phyloP scores from a whole-genome alignment of 306 rosid genomes.

The Oemleria cerasiformis region DNA sequence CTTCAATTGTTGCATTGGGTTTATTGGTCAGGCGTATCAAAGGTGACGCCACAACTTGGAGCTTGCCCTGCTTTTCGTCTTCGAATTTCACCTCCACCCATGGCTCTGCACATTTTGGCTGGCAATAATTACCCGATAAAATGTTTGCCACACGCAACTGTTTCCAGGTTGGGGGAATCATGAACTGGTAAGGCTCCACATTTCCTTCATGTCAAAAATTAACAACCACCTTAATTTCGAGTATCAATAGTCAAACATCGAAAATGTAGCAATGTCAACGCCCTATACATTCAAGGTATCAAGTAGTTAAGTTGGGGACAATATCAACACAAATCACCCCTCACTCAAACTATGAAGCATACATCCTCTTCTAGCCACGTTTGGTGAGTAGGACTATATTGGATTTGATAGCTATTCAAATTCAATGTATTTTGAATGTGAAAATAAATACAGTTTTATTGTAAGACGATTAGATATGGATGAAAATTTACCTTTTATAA shows the following conservation, averaged over 20 bases:
- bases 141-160: constrained; percentile 84
- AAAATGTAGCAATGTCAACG: too few relatives aligned
- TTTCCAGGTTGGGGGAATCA: constrained; percentile 93
- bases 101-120: constrained; percentile 98
- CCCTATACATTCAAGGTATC: too few relatives aligned
- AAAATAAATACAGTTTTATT: too few relatives aligned
- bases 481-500: too few relatives aligned
- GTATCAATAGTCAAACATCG: constrained; percentile 39
- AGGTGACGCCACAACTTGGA: constrained; percentile 92
- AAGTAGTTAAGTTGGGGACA: too few relatives aligned
- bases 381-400: too few relatives aligned
- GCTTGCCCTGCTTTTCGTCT: constrained; percentile 85
- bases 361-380: too few relatives aligned
- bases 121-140: constrained; percentile 96
- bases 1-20: constrained; percentile 88
- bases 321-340: too few relatives aligned
- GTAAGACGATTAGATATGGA: too few relatives aligned
- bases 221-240: constrained; percentile 53
- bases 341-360: too few relatives aligned
- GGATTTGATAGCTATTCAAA: too few relatives aligned
- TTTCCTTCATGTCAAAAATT: constrained; percentile 55
- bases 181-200: constrained; percentile 91
- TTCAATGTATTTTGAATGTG: too few relatives aligned
- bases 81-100: constrained; percentile 98
- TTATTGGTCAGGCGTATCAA: constrained; percentile 88